phyloP scores from a whole-genome alignment of 148 eudicot species.

The Chenopodium album region DNA sequence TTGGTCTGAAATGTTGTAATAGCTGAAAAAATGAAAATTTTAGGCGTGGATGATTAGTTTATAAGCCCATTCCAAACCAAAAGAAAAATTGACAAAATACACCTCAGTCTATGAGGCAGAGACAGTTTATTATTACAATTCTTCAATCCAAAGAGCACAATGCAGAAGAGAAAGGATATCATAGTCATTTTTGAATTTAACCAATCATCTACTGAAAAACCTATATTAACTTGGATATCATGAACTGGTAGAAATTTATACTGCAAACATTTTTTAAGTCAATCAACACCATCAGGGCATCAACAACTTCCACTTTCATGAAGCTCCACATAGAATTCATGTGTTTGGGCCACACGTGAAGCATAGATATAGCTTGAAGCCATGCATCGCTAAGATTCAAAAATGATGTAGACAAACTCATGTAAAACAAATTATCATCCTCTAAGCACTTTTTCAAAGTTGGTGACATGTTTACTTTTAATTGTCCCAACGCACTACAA shows the following conservation, averaged over 20 bases:
- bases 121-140: not conserved
- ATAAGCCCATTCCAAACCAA: too few relatives aligned
- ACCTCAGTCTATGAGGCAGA: not conserved
- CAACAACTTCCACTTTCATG: too few relatives aligned
- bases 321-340: too few relatives aligned
- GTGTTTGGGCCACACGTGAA: not conserved
- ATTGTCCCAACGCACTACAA: too few relatives aligned
- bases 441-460: not conserved
- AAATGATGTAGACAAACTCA: not conserved
- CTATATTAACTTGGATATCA: too few relatives aligned
- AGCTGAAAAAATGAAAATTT: constrained; percentile 43
- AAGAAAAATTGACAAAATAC: too few relatives aligned
- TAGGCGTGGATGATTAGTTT: too few relatives aligned
- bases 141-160: not conserved
- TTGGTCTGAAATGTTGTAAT: constrained; percentile 42
- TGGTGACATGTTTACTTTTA: too few relatives aligned
- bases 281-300: too few relatives aligned
- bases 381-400: not conserved
- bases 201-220: too few relatives aligned
- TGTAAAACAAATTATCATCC: not conserved
- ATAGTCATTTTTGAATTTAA: not conserved
- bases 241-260: too few relatives aligned
- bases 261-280: too few relatives aligned
- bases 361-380: not conserved
- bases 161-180: not conserved